Conservation (phyloP, 805 yeast species). For the Groenewaldozyma salmanticensis region DNA sequence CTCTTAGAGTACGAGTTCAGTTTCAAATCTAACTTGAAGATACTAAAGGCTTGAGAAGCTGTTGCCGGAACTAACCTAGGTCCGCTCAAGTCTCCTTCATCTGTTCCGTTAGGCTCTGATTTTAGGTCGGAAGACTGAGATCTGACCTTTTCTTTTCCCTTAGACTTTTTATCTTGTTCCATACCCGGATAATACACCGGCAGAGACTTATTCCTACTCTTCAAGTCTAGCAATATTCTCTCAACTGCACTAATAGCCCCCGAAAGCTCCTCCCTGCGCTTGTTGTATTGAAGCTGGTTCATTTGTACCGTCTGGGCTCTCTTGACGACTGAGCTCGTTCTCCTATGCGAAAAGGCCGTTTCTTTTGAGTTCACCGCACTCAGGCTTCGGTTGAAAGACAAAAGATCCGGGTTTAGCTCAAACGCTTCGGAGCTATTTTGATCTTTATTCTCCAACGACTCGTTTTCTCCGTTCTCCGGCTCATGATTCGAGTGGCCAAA, state of each 20-base stretch:
- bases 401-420: conserved; percentile 19
- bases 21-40: conserved; percentile 54
- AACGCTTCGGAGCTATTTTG: conserved; percentile 3
- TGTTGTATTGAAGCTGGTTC: conserved; percentile 69
- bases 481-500: too few species aligned
- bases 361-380: conserved; percentile 10
- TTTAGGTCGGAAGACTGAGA: neutral
- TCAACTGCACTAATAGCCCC: conserved; percentile 29
- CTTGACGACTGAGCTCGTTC: too few species aligned
- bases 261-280: conserved; percentile 55
- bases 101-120: neutral
- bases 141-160: neutral
- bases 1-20: conserved; percentile 30
- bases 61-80: conserved; percentile 14
- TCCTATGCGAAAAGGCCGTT: too few species aligned
- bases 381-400: conserved; percentile 20
- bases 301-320: conserved; percentile 47
- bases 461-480: too few species aligned
- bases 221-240: conserved; percentile 22
- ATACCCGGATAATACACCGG: conserved; percentile 26
- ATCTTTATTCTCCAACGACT: too few species aligned
- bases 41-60: conserved; percentile 34
- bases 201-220: conserved; percentile 19
- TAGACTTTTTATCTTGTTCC: neutral
- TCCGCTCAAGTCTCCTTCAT: neutral